Base-by-base conservation (phyloP, 768 basidiomycete species). In the Hysterangium stoloniferum region DNA sequence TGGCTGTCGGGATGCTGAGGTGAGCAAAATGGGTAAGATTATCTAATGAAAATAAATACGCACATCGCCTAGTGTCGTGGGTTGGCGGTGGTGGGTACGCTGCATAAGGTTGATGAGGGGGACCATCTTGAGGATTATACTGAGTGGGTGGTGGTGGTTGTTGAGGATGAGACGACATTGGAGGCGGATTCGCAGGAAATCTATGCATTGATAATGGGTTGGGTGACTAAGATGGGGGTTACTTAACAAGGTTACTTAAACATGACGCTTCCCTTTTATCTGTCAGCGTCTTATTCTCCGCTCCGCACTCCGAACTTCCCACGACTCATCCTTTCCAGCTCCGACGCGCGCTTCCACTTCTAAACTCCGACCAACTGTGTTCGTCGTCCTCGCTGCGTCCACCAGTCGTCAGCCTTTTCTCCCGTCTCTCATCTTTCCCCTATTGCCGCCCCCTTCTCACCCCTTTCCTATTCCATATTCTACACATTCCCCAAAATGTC, bases 171-270 rank as follows among this genome's bases (percentile, higher is more conserved):
- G 22, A 19, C 27, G 38, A 28, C 28, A 50, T 8, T 17, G 38
- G 28, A 4, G 48, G 27, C 15, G 48, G 38, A 22, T 22, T 48
- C 22, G 48, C 19, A 28, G 48, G 40, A 40, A 24, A 50, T 50
- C 36, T 50, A 28, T 50, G 48, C 48, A 45, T 45, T 31, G 25
- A 5, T n/a, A n/a, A n/a, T n/a, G n/a, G 38, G 38, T 2, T 45
- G 48, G 37, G 48, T 50, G 48, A 50, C 48, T 50, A 50, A 50
- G 48, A 33, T 25, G 38, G 48, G 38, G 38, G 35, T 42, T 42
- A 38, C 47, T 48, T 48, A 48, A 35, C 27, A 25, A 40, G 25
- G 46, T 48, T 48, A 48, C 46, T 48, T 48, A 48, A 48, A 28
- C 46, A 19, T 40, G 19, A 9, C 29, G 25, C 33, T 31, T 17